Evolutionary conservation across 169 alveolate genomes (phyloP).

Genomic region (Condylostoma magnum): DNA sequence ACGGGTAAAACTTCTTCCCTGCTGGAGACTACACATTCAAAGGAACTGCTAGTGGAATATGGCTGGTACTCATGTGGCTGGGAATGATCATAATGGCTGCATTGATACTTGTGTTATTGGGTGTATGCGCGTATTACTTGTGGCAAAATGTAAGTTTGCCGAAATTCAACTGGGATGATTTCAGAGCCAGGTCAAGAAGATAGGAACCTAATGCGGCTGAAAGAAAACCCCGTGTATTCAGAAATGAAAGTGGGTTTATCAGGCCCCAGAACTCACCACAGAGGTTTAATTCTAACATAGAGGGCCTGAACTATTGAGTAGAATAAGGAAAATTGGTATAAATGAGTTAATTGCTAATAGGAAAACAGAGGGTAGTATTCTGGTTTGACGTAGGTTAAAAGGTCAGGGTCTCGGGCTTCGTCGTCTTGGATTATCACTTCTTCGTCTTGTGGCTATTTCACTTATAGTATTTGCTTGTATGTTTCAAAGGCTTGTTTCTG

Average conservation of each 20-base stretch:
- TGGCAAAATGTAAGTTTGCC: constrained; percentile 6
- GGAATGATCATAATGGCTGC: not conserved
- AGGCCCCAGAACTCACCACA: constrained; percentile 9
- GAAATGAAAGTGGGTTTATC: constrained; percentile 17
- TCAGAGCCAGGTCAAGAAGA: not conserved
- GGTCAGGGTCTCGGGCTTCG: too few species aligned
- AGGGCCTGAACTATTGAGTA: too few species aligned
- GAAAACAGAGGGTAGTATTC: too few species aligned
- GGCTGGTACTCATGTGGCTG: constrained; percentile 32
- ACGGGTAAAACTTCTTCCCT: constrained; percentile 67
- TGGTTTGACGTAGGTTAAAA: too few species aligned
- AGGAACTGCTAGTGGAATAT: constrained; percentile 33
- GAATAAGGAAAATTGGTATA: too few species aligned
- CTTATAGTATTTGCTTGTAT: too few species aligned
- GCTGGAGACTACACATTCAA: constrained; percentile 25
- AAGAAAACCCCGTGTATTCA: constrained; percentile 28
- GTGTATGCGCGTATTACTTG: not conserved
- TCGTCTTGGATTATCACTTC: too few species aligned
- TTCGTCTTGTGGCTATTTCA: too few species aligned
- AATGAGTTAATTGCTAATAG: too few species aligned
- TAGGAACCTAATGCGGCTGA: not conserved
- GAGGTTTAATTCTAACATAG: too few species aligned
- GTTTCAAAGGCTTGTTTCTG: too few species aligned
- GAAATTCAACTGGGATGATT: not conserved
- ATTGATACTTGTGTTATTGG: constrained; percentile 6